Percentiles rank a stretch among this genome's conserved stretches.
Conservation (phyloP, 2,329 filamentous ascomycete genomes). For the Trichoderma breve region DNA sequence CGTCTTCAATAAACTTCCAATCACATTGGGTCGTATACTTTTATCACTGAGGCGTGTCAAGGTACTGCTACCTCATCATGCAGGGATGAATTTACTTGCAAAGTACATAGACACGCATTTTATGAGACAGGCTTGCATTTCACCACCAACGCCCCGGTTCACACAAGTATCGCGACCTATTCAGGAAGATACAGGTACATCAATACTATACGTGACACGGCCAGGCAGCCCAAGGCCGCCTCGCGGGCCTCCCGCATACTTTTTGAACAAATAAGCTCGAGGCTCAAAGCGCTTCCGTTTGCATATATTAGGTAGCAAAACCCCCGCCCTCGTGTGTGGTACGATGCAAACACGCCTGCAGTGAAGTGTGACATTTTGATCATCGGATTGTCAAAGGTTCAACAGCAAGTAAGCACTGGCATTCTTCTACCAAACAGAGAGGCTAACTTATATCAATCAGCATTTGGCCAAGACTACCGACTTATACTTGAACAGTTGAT, state of each 20-base stretch:
- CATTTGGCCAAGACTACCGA: background rate
- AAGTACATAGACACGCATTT: background rate
- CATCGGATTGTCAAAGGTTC: background rate
- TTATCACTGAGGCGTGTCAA: background rate
- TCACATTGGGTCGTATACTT: background rate
- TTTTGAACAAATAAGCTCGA: background rate
- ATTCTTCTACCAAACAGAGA: background rate
- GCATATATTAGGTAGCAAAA: background rate
- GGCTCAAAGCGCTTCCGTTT: background rate
- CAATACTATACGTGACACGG: background rate
- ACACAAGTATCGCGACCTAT: background rate
- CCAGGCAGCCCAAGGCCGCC: background rate
- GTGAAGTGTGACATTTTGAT: background rate
- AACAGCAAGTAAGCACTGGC: background rate
- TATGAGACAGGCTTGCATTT: background rate
- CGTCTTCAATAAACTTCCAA: background rate
- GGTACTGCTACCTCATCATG: background rate
- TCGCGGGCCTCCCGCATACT: background rate
- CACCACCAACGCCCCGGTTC: background rate
- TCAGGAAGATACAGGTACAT: background rate
- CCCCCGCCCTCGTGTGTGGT: background rate
- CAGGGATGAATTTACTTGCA: background rate
- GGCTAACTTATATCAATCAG: background rate
- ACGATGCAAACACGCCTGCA: background rate
- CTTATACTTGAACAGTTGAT: background rate